Evolutionary conservation across 176 grass and related monocot genomes (phyloP), one percentile per base, ranked within the genome.

Genomic region (Alopecurus myosuroides): DNA sequence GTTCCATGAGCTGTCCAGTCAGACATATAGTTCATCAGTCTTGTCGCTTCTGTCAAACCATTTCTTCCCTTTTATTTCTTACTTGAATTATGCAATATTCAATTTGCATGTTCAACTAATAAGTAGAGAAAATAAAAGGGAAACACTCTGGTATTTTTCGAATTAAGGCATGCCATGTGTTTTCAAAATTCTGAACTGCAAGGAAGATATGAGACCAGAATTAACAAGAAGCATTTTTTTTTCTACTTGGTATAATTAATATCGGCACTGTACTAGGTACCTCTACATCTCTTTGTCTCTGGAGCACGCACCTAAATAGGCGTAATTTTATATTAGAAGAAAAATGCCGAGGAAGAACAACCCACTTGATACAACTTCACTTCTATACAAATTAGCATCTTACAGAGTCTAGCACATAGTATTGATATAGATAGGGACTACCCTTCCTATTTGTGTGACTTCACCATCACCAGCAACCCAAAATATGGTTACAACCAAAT

Each of bases 401-500:
- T 65, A 74, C 22, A 66, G 41, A 62, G 34, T 23, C 17, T 75
- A 65, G 64, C 48, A 22, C 12, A 40, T 62, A 45, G n/a, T 19
- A 29, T 48, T 64, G 58, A 19, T 3, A 52, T 45, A 3, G 45
- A 33, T 13, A 86, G n/a, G 17, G 67, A 76, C 37, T 76, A 82
- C 79, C 41, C 71, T 18, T 77, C 48, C 29, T 76, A 69, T 62
- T 70, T 77, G 39, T 76, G 78, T 48, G 41, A 77, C 77, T 77
- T 76, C 55, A 41, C 42, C 62, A 44, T 41, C 50, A 71, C 4
- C 53, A 49, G 74, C 35, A 78, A 82, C 26, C 65, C 36, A 66
- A 85, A 66, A 85, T 83, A 62, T 86, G 56, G 84, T 94, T 94
- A 77, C 75, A 92, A 92, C 89, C 80, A 92, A 92, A 79, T 79